Percentiles rank a stretch among this genome's conserved stretches.
Conservation (phyloP, 2,329 filamentous ascomycete species). For the Emmonsiellopsis sp. region DNA sequence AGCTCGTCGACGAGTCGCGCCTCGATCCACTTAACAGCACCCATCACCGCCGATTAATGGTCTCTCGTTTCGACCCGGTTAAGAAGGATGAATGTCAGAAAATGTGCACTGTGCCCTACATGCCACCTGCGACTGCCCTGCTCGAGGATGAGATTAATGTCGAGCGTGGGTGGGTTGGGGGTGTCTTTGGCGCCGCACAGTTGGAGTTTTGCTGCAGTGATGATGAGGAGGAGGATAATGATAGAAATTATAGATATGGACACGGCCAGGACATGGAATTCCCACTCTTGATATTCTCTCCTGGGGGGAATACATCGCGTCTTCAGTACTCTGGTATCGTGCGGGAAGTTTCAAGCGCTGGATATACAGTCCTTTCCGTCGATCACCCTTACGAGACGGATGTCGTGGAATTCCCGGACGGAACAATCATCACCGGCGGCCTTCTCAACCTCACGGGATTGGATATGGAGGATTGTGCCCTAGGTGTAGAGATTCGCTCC, state of each 20-base stretch:
- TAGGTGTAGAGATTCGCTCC: conserved; percentile 8
- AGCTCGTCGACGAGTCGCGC: conserved; percentile 7
- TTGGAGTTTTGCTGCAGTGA: neutral
- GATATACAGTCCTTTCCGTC: conserved; percentile 10
- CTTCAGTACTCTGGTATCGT: conserved; percentile 6
- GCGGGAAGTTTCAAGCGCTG: conserved; percentile 6
- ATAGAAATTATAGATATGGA: neutral
- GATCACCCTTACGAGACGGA: conserved; percentile 16
- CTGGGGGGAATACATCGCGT: conserved; percentile 4
- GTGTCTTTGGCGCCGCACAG: neutral
- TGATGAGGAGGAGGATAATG: neutral
- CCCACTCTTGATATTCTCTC: conserved; percentile 7
- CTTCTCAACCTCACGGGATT: neutral
- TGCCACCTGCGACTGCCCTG: conserved; percentile 4
- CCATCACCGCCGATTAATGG: conserved; percentile 8
- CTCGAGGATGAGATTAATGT: conserved; percentile 4
- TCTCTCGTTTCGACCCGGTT: conserved; percentile 10
- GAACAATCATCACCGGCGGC: conserved; percentile 4
- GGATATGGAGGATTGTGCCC: conserved; percentile 3
- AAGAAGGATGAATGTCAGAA: conserved; percentile 1
- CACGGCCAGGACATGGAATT: neutral
- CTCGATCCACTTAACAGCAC: conserved; percentile 7
- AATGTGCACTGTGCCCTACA: conserved; percentile 4
- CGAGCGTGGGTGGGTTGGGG: neutral
- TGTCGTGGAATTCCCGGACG: conserved; percentile 17